These are phyloP conservation scores for Sporothrix pallida DNA, from an alignment of 2,329 filamentous ascomycete species.

Conservation along the genomic window DNA sequence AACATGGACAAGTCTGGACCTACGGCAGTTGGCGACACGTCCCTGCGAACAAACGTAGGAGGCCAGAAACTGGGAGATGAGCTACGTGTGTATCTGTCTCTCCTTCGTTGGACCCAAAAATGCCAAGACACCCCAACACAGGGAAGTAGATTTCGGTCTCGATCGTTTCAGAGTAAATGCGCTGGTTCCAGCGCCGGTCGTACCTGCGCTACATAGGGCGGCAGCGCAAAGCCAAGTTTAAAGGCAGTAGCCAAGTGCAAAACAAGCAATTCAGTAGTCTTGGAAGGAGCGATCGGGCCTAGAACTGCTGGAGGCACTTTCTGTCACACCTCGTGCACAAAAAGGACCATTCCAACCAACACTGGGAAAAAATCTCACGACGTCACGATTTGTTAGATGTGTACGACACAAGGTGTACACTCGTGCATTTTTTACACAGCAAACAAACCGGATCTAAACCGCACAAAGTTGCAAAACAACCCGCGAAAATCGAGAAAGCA, in stretches of 20 bases:
- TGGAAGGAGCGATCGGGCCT: slow-evolving; percentile 25
- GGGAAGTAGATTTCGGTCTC: slow-evolving; percentile 21
- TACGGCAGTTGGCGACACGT: slow-evolving; percentile 2
- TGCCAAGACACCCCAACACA: slow-evolving; percentile 30
- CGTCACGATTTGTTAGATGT: slow-evolving; percentile 2
- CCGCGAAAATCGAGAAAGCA: too few species aligned
- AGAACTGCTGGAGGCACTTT: background rate
- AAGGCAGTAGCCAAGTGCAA: slow-evolving; percentile 24
- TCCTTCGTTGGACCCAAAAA: slow-evolving; percentile 18
- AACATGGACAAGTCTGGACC: background rate
- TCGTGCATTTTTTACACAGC: background rate
- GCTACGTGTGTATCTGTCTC: background rate
- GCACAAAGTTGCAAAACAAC: background rate
- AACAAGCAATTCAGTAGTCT: slow-evolving; percentile 30
- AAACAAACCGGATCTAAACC: background rate
- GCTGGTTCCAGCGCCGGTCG: background rate
- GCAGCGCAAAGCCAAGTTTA: slow-evolving; percentile 26
- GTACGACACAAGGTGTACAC: background rate
- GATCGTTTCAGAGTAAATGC: slow-evolving; percentile 28
- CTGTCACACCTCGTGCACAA: background rate
- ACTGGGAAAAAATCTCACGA: background rate
- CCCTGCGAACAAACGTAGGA: background rate
- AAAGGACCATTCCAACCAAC: background rate
- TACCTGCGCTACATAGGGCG: background rate
- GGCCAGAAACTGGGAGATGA: slow-evolving; percentile 23